These are phyloP conservation scores for Penicillium sp. DNA, from an alignment of 2,329 filamentous ascomycete species.

Conservation along the genomic window DNA sequence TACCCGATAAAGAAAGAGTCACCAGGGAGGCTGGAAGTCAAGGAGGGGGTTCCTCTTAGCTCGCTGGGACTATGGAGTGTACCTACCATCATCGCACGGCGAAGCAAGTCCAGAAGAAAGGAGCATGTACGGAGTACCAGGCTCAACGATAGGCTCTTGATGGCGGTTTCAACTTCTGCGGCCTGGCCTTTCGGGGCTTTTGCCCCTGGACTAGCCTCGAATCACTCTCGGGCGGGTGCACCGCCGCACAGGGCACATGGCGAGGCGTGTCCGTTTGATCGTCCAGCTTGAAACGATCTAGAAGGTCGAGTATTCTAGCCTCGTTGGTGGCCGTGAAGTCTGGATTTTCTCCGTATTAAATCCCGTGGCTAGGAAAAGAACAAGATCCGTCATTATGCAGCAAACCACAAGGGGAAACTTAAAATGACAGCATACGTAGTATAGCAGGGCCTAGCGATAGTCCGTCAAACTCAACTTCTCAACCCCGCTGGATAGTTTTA, in stretches of 20 bases:
- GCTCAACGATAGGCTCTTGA: constrained; percentile 22
- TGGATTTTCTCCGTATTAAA: constrained; percentile 9
- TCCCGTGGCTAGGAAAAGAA: constrained; percentile 10
- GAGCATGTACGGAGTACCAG: neutral
- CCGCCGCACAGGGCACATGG: constrained; percentile 26
- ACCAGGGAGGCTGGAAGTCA: neutral
- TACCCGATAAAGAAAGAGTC: constrained; percentile 11
- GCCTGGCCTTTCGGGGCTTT: constrained; percentile 6
- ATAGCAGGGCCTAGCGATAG: neutral
- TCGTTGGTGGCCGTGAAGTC: constrained; percentile 21
- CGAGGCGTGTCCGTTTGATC: constrained; percentile 39
- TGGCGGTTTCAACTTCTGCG: constrained; percentile 24
- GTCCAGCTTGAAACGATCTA: constrained; percentile 43
- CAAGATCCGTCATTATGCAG: constrained; percentile 15
- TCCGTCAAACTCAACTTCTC: constrained; percentile 1
- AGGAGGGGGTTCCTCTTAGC: neutral
- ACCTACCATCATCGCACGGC: neutral
- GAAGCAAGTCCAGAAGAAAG: neutral
- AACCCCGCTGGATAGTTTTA: neutral
- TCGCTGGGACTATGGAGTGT: neutral
- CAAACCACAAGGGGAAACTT: constrained; percentile 16
- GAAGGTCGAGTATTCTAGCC: constrained; percentile 27
- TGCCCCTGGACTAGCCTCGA: constrained; percentile 12
- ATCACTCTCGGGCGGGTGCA: constrained; percentile 7
- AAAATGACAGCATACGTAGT: constrained; percentile 5